Base-by-base conservation (phyloP, 2,329 filamentous ascomycete species). In the Fusarium buxicola region DNA sequence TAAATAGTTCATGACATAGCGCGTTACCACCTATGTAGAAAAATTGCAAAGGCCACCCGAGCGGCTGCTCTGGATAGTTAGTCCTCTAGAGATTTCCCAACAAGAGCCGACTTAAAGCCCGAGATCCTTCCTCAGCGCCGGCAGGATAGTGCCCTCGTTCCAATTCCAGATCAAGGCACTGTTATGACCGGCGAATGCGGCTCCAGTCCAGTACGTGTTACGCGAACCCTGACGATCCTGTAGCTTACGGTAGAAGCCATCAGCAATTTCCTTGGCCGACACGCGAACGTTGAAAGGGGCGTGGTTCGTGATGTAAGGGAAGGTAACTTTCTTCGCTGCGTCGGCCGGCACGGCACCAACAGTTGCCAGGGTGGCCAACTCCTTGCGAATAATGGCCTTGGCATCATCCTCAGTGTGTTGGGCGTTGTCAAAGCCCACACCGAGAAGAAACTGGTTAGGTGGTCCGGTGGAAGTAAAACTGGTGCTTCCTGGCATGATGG, bases 181-280 rank as follows among this genome's bases (percentile, higher is more conserved):
- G 48, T 64, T 68, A 13, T 68, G 65, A 2, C 56, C 66, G 24
- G 65, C 50, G n/a, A 67, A 69, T 0, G 38, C 51, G 18, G 65
- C 65, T 2, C 66, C 66, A 1, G 66, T 69, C 57, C 61, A 69
- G n/a, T 63, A 69, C 1, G 66, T 69, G 35, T 52, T 65, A 5
- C 43, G 51, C 1, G 44, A 7, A 5, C 66, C 66, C 18, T 68
- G 58, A 2, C 69, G 38, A 0, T 30, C 24, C 6, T 55, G 21
- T 2, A 69, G 40, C 10, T 65, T 35, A 2, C 16, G 28, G 40
- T 69, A 69, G 3, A 67, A 69, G 0, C 66, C 63, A 1, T 60
- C 1, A 0, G 25, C n/a, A 4, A 69, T 51, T 0, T 65, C 66
- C 2, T 45, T 8, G 3, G 21, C 3, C 0, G 53, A 44, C 5